Percentiles rank a stretch among this genome's conserved stretches.
phyloP scores from a whole-genome alignment of 805 yeast genomes.

The Starmerella stigmatis region DNA sequence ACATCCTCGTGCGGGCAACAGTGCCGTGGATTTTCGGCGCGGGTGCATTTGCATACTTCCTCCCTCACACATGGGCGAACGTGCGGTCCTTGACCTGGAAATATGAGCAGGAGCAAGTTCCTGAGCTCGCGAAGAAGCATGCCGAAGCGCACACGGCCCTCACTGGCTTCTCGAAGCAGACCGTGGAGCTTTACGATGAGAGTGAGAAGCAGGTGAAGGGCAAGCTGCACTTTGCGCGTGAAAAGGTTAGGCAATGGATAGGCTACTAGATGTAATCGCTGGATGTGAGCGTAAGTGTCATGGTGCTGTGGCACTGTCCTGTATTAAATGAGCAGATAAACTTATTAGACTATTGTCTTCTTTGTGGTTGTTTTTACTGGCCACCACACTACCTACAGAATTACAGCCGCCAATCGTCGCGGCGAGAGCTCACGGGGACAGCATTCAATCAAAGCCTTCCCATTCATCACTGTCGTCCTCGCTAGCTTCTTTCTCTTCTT shows the following conservation, averaged over 20 bases:
- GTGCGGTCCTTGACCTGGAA: constrained; percentile 48
- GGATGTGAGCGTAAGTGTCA: not conserved
- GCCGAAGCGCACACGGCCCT: constrained; percentile 40
- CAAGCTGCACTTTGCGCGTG: constrained; percentile 8
- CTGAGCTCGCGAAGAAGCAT: constrained; percentile 56
- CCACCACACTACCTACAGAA: no score
- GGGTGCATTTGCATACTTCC: constrained; percentile 49
- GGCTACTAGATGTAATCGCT: constrained; percentile 9
- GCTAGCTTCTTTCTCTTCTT: constrained; percentile 17
- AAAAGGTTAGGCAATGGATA: constrained; percentile 17
- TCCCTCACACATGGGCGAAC: constrained; percentile 63
- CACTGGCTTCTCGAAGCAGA: constrained; percentile 35
- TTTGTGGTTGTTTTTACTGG: no score
- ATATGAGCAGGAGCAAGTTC: constrained; percentile 48
- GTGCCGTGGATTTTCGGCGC: constrained; percentile 54
- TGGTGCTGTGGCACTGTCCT: no score
- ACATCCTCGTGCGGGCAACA: constrained; percentile 42
- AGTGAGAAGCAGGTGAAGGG: constrained; percentile 26
- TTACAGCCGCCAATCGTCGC: no score
- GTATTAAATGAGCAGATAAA: not conserved
- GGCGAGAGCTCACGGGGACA: no score
- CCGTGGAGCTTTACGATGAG: constrained; percentile 37
- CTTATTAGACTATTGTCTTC: no score
- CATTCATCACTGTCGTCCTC: constrained; percentile 19
- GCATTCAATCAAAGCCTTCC: constrained; percentile 29